Conservation (phyloP, 2,329 filamentous ascomycete genomes). For the Phoma sp. region DNA sequence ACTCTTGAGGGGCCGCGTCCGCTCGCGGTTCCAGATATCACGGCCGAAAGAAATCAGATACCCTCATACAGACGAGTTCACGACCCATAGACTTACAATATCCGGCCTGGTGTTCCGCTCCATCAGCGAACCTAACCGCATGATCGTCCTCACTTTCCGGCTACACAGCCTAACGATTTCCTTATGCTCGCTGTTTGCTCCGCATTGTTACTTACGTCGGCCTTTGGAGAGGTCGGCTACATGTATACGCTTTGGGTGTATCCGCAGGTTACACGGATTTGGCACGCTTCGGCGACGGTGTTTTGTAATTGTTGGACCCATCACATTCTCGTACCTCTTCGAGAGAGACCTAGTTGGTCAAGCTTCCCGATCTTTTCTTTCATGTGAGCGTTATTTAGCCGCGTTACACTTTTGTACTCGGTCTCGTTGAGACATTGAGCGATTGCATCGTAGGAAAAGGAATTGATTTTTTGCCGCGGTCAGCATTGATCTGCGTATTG, state of each 20-base stretch:
- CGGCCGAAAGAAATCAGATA: constrained; percentile 44
- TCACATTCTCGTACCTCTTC: constrained; percentile 1
- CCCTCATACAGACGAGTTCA: constrained; percentile 47
- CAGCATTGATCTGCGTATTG: background rate
- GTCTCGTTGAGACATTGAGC: constrained; percentile 3
- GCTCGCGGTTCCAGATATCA: constrained; percentile 24
- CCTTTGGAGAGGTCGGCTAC: background rate
- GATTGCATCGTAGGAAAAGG: constrained; percentile 9
- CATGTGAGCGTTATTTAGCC: constrained; percentile 20
- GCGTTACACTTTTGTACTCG: constrained; percentile 6
- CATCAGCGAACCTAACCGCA: constrained; percentile 11
- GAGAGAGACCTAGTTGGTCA: background rate
- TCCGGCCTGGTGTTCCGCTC: constrained; percentile 1
- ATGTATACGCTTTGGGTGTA: constrained; percentile 18
- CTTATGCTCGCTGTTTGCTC: constrained; percentile 14
- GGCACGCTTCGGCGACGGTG: constrained; percentile 19
- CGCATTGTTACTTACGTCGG: constrained; percentile 9
- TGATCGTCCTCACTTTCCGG: constrained; percentile 13
- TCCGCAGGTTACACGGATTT: background rate
- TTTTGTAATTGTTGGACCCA: constrained; percentile 17
- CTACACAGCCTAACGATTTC: constrained; percentile 19
- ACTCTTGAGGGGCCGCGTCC: constrained; percentile 21
- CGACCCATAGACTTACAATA: constrained; percentile 44
- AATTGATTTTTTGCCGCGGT: constrained; percentile 4
- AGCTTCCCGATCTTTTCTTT: constrained; percentile 3